phyloP scores from a whole-genome alignment of 108 stramenopile genomes.

The Discostella stelligeroides region DNA sequence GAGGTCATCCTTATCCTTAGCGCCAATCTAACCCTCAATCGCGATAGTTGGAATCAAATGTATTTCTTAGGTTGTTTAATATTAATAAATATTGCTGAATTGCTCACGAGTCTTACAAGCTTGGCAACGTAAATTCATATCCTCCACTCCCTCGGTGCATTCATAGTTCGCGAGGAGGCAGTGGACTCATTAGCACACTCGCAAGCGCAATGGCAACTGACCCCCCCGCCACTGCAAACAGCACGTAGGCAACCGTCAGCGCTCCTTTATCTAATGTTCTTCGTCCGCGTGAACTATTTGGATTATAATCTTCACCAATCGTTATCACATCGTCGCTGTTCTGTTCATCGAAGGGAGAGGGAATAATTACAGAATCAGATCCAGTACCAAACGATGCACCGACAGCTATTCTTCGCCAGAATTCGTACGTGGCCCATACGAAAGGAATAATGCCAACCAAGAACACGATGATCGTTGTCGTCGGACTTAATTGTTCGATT shows the following conservation, averaged over 20 bases:
- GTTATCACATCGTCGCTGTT: conserved; percentile 30
- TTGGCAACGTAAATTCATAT: background rate
- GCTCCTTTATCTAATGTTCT: conserved; percentile 70
- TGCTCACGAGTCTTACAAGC: no score
- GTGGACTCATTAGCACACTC: conserved; percentile 60
- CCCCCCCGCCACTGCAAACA: conserved; percentile 72
- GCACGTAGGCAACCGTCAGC: conserved; percentile 68
- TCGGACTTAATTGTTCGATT: conserved; percentile 37
- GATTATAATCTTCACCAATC: conserved; percentile 72
- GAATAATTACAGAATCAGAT: conserved; percentile 67
- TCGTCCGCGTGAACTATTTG: conserved; percentile 61
- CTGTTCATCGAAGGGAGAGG: conserved; percentile 25
- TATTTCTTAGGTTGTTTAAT: no score
- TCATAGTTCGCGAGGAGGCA: conserved; percentile 1
- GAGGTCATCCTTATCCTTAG: no score
- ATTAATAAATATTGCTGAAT: no score
- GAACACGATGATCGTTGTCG: conserved; percentile 46
- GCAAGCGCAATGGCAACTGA: conserved; percentile 64
- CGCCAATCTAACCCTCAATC: no score
- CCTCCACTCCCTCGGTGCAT: background rate
- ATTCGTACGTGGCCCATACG: conserved; percentile 80
- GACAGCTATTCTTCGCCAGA: conserved; percentile 86
- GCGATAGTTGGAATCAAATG: no score
- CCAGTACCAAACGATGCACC: conserved; percentile 86
- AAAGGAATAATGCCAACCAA: conserved; percentile 55